Evolutionary conservation across 768 basidiomycete species (phyloP).

Genomic region (Coprinopsis marcescibilis): DNA sequence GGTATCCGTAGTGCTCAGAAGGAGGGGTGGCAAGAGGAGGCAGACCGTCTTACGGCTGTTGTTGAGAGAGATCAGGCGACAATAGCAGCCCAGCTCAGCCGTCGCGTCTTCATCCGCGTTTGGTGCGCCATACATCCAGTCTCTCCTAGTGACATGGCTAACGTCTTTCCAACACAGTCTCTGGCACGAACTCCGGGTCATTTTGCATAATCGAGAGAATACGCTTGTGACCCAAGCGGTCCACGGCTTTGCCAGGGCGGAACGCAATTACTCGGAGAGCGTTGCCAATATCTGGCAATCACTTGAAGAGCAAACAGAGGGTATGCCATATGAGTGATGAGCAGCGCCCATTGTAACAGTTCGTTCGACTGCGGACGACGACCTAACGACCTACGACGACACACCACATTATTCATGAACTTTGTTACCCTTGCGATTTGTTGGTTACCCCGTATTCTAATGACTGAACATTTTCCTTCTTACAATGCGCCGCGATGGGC

Average conservation of each 20-base stretch:
- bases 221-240: constrained; percentile 69
- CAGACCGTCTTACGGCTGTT: constrained; percentile 59
- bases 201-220: constrained; percentile 88
- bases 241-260: constrained; percentile 68
- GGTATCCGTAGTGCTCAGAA: constrained; percentile 62
- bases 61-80: constrained; percentile 86
- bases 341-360: neutral
- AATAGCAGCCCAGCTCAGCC: constrained; percentile 66
- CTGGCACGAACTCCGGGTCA: constrained; percentile 94
- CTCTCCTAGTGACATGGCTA: constrained; percentile 7
- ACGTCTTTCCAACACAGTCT: constrained; percentile 43
- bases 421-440: too few relatives aligned
- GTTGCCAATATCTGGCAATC: constrained; percentile 71
- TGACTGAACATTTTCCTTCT: too few relatives aligned
- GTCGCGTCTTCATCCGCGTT: constrained; percentile 83
- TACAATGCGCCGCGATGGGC: too few relatives aligned
- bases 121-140: constrained; percentile 44
- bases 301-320: constrained; percentile 61
- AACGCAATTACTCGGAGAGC: constrained; percentile 59
- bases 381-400: too few relatives aligned
- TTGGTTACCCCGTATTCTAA: too few relatives aligned
- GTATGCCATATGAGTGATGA: constrained; percentile 79
- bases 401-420: too few relatives aligned
- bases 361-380: too few relatives aligned
- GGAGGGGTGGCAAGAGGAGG: constrained; percentile 84